phyloP scores from a whole-genome alignment of 805 yeast species.

The Candida yuanshanica region DNA sequence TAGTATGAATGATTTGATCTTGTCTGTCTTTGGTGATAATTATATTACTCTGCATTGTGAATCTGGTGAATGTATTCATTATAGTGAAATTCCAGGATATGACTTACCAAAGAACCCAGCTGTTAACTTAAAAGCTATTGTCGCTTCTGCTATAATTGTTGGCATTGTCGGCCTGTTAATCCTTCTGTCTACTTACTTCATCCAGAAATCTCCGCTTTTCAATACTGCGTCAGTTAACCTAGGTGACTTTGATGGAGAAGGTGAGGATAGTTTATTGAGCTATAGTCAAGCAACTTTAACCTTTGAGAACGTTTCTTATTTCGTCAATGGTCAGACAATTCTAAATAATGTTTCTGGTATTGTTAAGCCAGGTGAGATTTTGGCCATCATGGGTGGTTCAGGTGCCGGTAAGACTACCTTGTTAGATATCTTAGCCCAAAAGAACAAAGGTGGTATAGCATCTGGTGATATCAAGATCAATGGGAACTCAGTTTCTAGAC shows the following conservation, averaged over 20 bases:
- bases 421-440: constrained; percentile 85
- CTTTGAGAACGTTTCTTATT: constrained; percentile 67
- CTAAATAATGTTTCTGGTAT: constrained; percentile 65
- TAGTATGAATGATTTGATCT: constrained; percentile 87
- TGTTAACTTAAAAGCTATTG: constrained; percentile 40
- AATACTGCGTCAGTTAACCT: constrained; percentile 24
- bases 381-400: constrained; percentile 98
- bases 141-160: constrained; percentile 40
- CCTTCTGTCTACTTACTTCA: constrained; percentile 37
- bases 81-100: constrained; percentile 90
- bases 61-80: constrained; percentile 90
- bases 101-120: constrained; percentile 48
- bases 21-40: constrained; percentile 93
- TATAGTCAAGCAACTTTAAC: constrained; percentile 66
- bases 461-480: constrained; percentile 70
- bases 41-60: constrained; percentile 73
- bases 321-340: constrained; percentile 46
- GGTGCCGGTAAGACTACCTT: constrained; percentile 98
- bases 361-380: constrained; percentile 80
- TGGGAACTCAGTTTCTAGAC: constrained; percentile 43
- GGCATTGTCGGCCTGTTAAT: constrained; percentile 34
- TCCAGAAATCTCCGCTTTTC: constrained; percentile 60
- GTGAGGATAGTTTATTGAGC: constrained; percentile 40
- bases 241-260: constrained; percentile 27
- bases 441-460: constrained; percentile 69